A percentile compares a stretch with the other conserved stretches of the same genome.
phyloP scores from a whole-genome alignment of 2,329 filamentous ascomycete species.

The Penicillium sp. region DNA sequence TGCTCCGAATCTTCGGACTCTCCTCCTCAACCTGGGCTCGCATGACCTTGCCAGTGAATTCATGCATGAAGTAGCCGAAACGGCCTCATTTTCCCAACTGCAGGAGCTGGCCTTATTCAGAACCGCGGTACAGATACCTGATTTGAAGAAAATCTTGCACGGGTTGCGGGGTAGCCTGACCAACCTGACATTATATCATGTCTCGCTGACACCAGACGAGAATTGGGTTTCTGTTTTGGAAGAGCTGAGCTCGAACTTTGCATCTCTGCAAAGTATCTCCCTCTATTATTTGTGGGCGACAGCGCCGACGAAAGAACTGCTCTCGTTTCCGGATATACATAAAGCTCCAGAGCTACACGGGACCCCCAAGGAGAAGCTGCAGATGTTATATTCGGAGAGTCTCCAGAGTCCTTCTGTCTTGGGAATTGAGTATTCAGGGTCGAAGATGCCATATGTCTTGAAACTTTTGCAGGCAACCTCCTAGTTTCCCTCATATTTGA shows the following conservation, averaged over 20 bases:
- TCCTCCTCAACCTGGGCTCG: conserved; percentile 17
- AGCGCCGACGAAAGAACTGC: conserved; percentile 12
- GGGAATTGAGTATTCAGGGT: conserved; percentile 20
- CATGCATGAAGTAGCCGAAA: conserved; percentile 20
- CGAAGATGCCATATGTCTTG: conserved; percentile 14
- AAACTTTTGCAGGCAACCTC: conserved; percentile 12
- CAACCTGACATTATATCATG: conserved; percentile 15
- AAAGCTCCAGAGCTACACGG: conserved; percentile 6
- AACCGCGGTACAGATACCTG: conserved; percentile 11
- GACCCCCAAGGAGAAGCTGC: conserved; percentile 5
- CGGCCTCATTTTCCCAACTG: conserved; percentile 10
- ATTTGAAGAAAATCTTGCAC: conserved; percentile 12
- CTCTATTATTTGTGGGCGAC: conserved; percentile 19
- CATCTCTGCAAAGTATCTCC: conserved; percentile 13
- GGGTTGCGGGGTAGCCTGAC: conserved; percentile 8
- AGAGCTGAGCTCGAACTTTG: conserved; percentile 8
- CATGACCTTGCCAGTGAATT: conserved; percentile 20
- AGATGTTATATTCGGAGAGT: conserved; percentile 16
- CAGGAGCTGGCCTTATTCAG: conserved; percentile 18
- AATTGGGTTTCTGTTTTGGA: conserved; percentile 13
- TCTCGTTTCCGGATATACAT: conserved; percentile 16
- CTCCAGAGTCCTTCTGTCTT: conserved; percentile 10
- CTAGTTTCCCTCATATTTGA: not conserved
- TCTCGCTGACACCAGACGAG: conserved; percentile 12
- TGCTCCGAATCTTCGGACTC: conserved; percentile 16